Base-by-base conservation (phyloP, 257 asterid species). In the Datura wrightii region DNA sequence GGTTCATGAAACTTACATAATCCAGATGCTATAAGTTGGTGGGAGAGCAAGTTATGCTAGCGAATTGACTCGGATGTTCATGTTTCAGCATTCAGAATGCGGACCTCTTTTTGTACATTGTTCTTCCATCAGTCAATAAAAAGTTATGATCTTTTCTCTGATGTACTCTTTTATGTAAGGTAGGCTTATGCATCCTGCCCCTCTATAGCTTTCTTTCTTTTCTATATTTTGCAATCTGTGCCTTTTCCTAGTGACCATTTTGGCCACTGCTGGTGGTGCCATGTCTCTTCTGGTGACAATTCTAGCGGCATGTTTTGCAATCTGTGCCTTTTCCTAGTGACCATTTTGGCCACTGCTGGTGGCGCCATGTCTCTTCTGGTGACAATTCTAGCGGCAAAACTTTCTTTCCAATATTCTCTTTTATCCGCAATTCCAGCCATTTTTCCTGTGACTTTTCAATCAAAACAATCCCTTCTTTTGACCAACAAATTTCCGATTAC, bases 131-230 rank as follows among this genome's bases (percentile, higher is more conserved):
- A 19, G 59, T 46, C 59, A 11, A 72, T 72, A 19, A 46, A 72
- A 72, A 19, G 58, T 58, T 16, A 46, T 19, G 52, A 67, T 8
- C 16, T 44, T 67, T 67, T 67, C 39, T n/a, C 79, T n/a, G 18
- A 71, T 71, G 56, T 44, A 44, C 79, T 71, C 53, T 71, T 39
- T 41, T 70, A 70, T 70, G 79, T 70, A 24, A 19, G 37, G 58
- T 19, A 14, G 54, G 34, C 50, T 36, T 41, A 53, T 24, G 19
- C 52, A 53, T 53, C 9, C n/a, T 1, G 8, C 3, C 36, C n/a
- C 70, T 52, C 71, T 50, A n/a, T 15, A 50, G 42, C 72, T 42
- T 69, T 56, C 65, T 72, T 6, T 80, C 54, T 58, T 44, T 79
- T 78, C 24, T 39, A 24, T 69, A 24, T 24, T 24, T 24, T 24